Conservation (phyloP, 768 basidiomycete genomes). For the Naganishia antarctica region DNA sequence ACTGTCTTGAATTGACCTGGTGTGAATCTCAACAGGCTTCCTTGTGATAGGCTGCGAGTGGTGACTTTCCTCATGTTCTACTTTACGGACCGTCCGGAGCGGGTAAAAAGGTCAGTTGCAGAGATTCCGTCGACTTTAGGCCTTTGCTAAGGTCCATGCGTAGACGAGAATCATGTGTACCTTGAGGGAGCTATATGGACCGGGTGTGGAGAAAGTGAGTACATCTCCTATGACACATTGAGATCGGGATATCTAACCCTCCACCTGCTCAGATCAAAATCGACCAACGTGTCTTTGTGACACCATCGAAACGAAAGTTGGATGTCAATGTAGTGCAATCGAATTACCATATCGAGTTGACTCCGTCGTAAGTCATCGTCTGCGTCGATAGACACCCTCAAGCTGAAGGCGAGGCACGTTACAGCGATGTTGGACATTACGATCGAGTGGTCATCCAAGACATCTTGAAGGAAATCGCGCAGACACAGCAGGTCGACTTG, state of each 20-base stretch:
- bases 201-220: slow-evolving; percentile 81
- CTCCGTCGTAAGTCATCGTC: slow-evolving; percentile 67
- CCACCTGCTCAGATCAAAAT: slow-evolving; percentile 75
- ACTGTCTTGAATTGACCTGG: not conserved
- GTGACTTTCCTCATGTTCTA: slow-evolving; percentile 94
- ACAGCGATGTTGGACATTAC: slow-evolving; percentile 89
- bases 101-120: slow-evolving; percentile 67
- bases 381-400: not conserved
- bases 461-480: slow-evolving; percentile 93
- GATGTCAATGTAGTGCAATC: slow-evolving; percentile 96
- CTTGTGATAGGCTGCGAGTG: slow-evolving; percentile 64
- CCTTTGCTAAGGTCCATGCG: not conserved
- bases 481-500: slow-evolving; percentile 95
- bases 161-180: slow-evolving; percentile 84
- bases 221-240: not conserved
- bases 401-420: not conserved
- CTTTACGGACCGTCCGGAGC: slow-evolving; percentile 97
- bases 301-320: slow-evolving; percentile 86
- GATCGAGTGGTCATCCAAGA: slow-evolving; percentile 95
- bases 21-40: slow-evolving; percentile 27
- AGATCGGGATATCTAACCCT: not conserved
- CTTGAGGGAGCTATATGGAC: slow-evolving; percentile 79
- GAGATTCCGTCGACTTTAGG: not conserved
- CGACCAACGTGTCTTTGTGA: slow-evolving; percentile 90
- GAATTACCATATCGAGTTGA: slow-evolving; percentile 96